Percentiles rank a stretch among this genome's conserved stretches.
Conservation (phyloP, 805 yeast genomes). For the Hanseniaspora thailandica region DNA sequence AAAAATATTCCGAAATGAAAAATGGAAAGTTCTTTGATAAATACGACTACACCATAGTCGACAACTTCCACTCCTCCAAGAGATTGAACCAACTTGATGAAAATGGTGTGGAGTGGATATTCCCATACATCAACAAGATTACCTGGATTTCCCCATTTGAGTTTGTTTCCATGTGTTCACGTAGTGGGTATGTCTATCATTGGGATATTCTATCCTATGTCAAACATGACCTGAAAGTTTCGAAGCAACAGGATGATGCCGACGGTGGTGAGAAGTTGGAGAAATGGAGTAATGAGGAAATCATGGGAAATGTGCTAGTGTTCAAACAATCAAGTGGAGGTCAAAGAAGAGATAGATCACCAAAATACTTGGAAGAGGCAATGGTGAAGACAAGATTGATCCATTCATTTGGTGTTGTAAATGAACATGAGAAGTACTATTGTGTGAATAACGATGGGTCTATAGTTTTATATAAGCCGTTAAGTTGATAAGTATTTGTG, state of each 20-base stretch:
- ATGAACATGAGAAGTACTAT: neutral
- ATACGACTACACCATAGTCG: slow-evolving; percentile 3
- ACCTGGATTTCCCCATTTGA: neutral
- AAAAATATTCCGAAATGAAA: no score
- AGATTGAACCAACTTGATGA: slow-evolving; percentile 8
- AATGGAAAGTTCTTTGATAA: neutral
- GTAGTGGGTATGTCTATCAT: slow-evolving; percentile 11
- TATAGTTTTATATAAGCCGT: slow-evolving; percentile 3
- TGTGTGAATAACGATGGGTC: slow-evolving; percentile 1
- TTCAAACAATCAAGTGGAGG: slow-evolving; percentile 13
- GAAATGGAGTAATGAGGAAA: neutral
- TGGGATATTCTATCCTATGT: slow-evolving; percentile 5
- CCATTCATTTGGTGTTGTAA: neutral
- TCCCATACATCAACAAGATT: slow-evolving; percentile 4
- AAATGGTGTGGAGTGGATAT: slow-evolving; percentile 14
- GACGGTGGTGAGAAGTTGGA: no score
- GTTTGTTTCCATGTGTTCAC: slow-evolving; percentile 5
- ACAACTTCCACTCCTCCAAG: slow-evolving; percentile 5
- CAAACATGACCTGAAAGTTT: neutral
- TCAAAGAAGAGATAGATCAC: slow-evolving; percentile 11
- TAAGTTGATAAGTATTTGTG: neutral
- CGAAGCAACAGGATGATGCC: neutral
- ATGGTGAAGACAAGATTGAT: neutral
- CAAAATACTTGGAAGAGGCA: slow-evolving; percentile 6
- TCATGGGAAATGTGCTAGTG: neutral